These are phyloP conservation scores for Phytopythium montanum DNA, from an alignment of 352 stramenopile species.

Conservation along the genomic window DNA sequence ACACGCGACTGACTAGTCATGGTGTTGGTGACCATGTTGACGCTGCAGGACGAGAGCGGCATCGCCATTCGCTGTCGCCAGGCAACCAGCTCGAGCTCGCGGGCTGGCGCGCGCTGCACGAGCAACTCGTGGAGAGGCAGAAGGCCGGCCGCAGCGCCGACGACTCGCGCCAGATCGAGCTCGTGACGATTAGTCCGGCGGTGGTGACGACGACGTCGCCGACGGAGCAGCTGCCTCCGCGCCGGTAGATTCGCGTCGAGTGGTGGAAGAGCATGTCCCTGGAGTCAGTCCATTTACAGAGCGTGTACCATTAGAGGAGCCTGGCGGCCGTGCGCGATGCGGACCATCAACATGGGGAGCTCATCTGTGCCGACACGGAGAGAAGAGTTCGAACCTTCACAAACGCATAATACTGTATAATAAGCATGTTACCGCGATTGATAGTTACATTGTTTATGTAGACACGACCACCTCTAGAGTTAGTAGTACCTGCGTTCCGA, in stretches of 20 bases:
- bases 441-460: too few relatives aligned
- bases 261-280: not conserved
- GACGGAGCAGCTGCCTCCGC: not conserved
- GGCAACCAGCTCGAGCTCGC: conserved; percentile 21
- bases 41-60: conserved; percentile 10
- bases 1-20: not conserved
- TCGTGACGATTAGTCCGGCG: conserved; percentile 9
- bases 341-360: too few relatives aligned
- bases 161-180: not conserved
- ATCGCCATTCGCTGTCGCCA: conserved; percentile 14
- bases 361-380: too few relatives aligned
- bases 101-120: conserved; percentile 24
- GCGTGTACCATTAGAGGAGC: not conserved
- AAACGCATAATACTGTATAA: too few relatives aligned
- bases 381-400: too few relatives aligned
- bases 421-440: too few relatives aligned
- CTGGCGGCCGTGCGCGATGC: not conserved
- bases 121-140: conserved; percentile 33
- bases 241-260: not conserved
- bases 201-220: not conserved
- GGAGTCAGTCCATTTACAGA: not conserved
- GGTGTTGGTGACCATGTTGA: conserved; percentile 3
- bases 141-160: conserved; percentile 6
- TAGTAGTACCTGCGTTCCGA: not conserved
- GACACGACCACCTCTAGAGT: too few relatives aligned